Evolutionary conservation across 2,329 filamentous ascomycete genomes (phyloP), one percentile per base, ranked within the genome.

Genomic region (Talaromyces amestolkiae): DNA sequence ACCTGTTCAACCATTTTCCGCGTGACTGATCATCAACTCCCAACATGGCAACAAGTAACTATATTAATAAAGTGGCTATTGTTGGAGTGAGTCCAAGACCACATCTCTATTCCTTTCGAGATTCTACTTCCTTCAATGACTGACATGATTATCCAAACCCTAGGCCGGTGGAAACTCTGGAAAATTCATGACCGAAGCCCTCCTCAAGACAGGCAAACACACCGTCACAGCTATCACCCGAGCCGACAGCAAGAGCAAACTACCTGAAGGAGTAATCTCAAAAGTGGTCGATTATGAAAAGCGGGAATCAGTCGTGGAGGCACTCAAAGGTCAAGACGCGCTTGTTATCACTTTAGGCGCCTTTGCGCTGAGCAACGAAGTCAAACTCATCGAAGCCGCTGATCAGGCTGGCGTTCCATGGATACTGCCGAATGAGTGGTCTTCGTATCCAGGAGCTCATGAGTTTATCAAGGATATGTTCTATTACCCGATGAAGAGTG

Each of bases 321-420:
- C 84, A 2, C 80, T 89, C 3, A 71, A 76, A 37, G 84, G 78
- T 65, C 84, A 88, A 66, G 80, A 88, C n/a, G 82, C 81, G 47
- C 76, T 89, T 3, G 77, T 87, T 69, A 87, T 88, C 62, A 86
- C 85, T 15, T 71, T 88, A 65, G 68, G 78, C 11, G 71, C 75
- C 2, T 73, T 59, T 0, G 84, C 83, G 0, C 77, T 83, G 0
- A 73, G 66, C 0, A 81, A 82, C 9, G 79, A 79, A 47, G 71
- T 70, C 62, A 47, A 37, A 10, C 76, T 88, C 19, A 75, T 87
- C 67, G 73, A 78, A 10, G 86, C 86, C 0, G 86, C 86, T 0
- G 83, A 81, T 6, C 80, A 81, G 43, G 85, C 86, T 0, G 82
- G 82, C 2, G 79, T 89, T 2, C 78, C 80, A 1, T 87, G 82